A percentile compares a stretch with the other conserved stretches of the same genome.
These are phyloP conservation scores for Debaryomyces udenii DNA, from an alignment of 1,139 yeast genomes.

Conservation along the genomic window DNA sequence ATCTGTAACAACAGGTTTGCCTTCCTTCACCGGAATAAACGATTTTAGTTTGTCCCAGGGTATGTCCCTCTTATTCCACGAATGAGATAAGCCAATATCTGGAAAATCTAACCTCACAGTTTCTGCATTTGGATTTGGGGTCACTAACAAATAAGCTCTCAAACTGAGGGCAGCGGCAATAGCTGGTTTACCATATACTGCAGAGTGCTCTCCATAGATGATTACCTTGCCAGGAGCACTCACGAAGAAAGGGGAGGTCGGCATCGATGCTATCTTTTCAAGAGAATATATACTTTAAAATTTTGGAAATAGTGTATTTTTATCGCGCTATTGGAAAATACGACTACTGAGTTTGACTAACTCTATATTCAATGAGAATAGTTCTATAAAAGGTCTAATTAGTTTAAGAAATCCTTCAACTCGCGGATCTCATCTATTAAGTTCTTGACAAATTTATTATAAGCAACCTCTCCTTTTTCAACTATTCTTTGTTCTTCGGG, in stretches of 20 bases:
- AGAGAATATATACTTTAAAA: neutral
- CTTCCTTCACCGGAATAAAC: slow-evolving; percentile 23
- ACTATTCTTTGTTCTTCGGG: slow-evolving; percentile 63
- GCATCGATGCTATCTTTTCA: slow-evolving; percentile 6
- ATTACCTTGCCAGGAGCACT: slow-evolving; percentile 98
- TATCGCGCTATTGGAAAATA: slow-evolving; percentile 1
- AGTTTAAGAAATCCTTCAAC: slow-evolving; percentile 48
- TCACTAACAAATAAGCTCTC: slow-evolving; percentile 76
- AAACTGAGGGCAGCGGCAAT: slow-evolving; percentile 87
- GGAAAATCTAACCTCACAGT: slow-evolving; percentile 73
- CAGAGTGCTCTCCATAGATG: slow-evolving; percentile 96
- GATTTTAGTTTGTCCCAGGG: slow-evolving; percentile 58
- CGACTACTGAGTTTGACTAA: neutral
- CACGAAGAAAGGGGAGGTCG: slow-evolving; percentile 57
- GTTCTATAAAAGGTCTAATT: slow-evolving; percentile 3
- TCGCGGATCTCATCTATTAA: slow-evolving; percentile 59
- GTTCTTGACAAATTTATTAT: slow-evolving; percentile 46
- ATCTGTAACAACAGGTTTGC: slow-evolving; percentile 48
- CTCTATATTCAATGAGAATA: slow-evolving; percentile 1
- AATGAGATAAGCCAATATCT: slow-evolving; percentile 67
- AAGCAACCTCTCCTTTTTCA: slow-evolving; percentile 45
- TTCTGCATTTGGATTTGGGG: slow-evolving; percentile 40
- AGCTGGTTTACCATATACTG: slow-evolving; percentile 90
- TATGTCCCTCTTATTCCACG: slow-evolving; percentile 62
- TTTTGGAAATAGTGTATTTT: neutral